Evolutionary conservation across 73 alveolate species (phyloP).

Genomic region (Tetrahymena malaccensis): DNA sequence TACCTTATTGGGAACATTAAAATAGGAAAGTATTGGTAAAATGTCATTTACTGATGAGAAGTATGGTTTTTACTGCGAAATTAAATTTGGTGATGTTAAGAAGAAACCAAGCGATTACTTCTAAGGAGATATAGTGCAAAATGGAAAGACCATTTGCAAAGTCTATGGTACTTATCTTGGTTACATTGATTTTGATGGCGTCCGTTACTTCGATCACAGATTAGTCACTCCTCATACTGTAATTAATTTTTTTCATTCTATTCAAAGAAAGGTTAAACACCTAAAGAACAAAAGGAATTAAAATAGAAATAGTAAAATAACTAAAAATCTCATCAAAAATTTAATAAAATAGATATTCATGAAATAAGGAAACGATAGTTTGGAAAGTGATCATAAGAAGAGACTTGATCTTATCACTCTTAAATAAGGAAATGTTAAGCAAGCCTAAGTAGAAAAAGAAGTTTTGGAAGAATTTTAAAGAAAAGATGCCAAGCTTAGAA

Average conservation of each 20-base stretch:
- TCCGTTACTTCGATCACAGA: constrained; percentile 92
- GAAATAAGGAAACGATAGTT: constrained; percentile 50
- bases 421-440: constrained; percentile 59
- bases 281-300: neutral
- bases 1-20: constrained; percentile 66
- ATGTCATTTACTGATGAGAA: constrained; percentile 51
- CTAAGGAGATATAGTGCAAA: constrained; percentile 61
- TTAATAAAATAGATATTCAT: constrained; percentile 6
- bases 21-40: constrained; percentile 52
- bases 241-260: neutral
- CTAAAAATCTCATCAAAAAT: neutral
- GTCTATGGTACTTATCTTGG: constrained; percentile 89
- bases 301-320: neutral
- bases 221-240: constrained; percentile 29
- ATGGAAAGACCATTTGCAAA: constrained; percentile 43
- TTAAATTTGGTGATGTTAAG: constrained; percentile 50
- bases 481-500: constrained; percentile 34
- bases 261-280: neutral
- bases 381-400: constrained; percentile 48
- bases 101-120: constrained; percentile 70
- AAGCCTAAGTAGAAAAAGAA: constrained; percentile 75
- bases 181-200: constrained; percentile 84
- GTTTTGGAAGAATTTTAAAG: constrained; percentile 50
- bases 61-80: constrained; percentile 38
- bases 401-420: constrained; percentile 35